Percentiles rank a stretch among this genome's conserved stretches.
Conservation (phyloP, 2,329 filamentous ascomycete genomes). For the Nemania diffusa region DNA sequence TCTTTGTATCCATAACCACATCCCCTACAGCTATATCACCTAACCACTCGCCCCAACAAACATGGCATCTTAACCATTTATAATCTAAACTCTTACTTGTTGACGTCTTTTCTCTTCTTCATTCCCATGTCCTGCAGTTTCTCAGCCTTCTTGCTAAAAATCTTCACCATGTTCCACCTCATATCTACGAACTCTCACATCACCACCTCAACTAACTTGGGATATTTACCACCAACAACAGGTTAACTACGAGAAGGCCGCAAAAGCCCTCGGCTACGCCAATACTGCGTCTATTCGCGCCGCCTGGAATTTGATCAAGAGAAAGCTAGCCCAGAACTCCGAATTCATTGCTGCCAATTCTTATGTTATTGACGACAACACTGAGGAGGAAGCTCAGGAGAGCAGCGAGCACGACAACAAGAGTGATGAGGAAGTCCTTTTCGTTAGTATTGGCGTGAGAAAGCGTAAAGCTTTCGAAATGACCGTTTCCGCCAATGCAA, state of each 20-base stretch:
- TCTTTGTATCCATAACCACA: background rate
- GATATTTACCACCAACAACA: background rate
- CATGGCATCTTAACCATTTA: background rate
- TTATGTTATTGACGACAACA: background rate
- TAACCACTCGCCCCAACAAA: background rate
- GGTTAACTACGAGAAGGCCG: constrained; percentile 1
- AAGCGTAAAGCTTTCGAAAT: background rate
- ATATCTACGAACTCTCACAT: background rate
- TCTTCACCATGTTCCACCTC: background rate
- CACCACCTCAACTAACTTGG: background rate
- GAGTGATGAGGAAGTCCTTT: background rate
- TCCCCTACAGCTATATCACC: background rate
- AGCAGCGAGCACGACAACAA: background rate
- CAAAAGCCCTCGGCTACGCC: background rate
- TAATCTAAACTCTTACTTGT: background rate
- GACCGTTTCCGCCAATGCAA: no score
- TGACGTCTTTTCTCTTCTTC: background rate
- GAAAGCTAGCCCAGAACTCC: constrained; percentile 1
- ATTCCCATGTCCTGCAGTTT: background rate
- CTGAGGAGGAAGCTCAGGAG: background rate
- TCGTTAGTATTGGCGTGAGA: background rate
- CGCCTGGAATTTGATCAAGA: background rate
- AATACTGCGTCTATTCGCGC: background rate
- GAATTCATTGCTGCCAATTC: background rate
- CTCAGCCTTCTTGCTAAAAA: background rate